These are phyloP conservation scores for Perkinsela sp. DNA, from an alignment of 208 protist genomes.

Conservation along the genomic window DNA sequence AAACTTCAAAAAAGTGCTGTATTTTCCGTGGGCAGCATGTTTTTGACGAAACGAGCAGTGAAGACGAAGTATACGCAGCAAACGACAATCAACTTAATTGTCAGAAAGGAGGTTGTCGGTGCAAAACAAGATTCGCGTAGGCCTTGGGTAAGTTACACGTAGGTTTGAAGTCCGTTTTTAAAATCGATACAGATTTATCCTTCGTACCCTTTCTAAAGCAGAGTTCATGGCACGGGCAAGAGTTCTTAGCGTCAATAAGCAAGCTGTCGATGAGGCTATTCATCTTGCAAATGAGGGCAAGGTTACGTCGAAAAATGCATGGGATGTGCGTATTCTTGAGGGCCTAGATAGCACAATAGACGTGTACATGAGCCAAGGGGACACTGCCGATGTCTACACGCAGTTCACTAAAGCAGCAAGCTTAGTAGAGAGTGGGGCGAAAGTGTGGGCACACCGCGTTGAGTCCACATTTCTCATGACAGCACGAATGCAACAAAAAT, in stretches of 20 bases:
- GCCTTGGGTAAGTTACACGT: too few species aligned
- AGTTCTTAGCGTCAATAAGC: background rate
- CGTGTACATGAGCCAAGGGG: conserved; percentile 21
- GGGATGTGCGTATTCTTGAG: conserved; percentile 43
- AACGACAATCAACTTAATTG: too few species aligned
- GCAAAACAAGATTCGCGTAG: too few species aligned
- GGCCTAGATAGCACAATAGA: conserved; percentile 59
- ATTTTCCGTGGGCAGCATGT: too few species aligned
- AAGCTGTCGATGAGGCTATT: conserved; percentile 50
- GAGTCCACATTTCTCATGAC: conserved; percentile 54
- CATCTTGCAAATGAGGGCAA: conserved; percentile 55
- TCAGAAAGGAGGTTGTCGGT: too few species aligned
- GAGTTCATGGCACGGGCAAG: too few species aligned
- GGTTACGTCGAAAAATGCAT: conserved; percentile 61
- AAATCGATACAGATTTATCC: too few species aligned
- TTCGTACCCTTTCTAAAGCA: too few species aligned
- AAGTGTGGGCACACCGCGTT: conserved; percentile 63
- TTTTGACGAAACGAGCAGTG: too few species aligned
- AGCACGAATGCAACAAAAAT: conserved; percentile 47
- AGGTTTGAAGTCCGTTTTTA: too few species aligned
- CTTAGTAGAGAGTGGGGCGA: conserved; percentile 66
- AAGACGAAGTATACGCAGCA: too few species aligned
- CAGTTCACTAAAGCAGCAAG: conserved; percentile 60
- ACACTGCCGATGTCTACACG: conserved; percentile 29
- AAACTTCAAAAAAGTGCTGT: too few species aligned